phyloP scores from a whole-genome alignment of 2,329 filamentous ascomycete species.

The Cercospora citrullina region DNA sequence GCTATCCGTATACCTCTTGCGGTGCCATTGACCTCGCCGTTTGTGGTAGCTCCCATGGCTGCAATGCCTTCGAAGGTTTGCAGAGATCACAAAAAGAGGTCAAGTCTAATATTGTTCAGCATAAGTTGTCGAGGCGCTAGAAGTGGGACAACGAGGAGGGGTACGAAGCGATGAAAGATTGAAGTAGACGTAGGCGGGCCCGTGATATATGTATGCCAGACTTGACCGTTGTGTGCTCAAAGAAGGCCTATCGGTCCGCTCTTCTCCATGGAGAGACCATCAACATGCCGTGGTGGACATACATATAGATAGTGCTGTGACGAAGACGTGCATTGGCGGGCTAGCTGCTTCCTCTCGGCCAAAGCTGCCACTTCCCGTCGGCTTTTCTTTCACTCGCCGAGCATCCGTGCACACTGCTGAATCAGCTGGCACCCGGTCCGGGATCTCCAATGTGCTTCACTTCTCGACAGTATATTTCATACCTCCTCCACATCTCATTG shows the following conservation, averaged over 20 bases:
- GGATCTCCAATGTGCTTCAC: not conserved
- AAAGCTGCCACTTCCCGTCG: constrained; percentile 4
- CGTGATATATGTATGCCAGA: not conserved
- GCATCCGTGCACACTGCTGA: constrained; percentile 1
- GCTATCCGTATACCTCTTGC: constrained; percentile 68
- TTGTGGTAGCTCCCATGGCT: constrained; percentile 19
- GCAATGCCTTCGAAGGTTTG: not conserved
- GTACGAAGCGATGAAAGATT: not conserved
- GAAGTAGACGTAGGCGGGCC: not conserved
- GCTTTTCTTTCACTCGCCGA: constrained; percentile 9
- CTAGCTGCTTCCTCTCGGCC: constrained; percentile 2
- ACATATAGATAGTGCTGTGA: constrained; percentile 7
- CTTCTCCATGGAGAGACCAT: not conserved
- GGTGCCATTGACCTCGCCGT: constrained; percentile 15
- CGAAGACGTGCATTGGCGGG: constrained; percentile 9
- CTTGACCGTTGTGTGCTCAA: not conserved
- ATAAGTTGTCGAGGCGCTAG: not conserved
- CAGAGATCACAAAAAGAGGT: too few relatives aligned
- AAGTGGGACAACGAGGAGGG: not conserved
- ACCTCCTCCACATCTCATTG: not conserved
- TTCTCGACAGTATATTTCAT: not conserved
- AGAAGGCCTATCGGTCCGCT: not conserved
- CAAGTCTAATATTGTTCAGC: not conserved
- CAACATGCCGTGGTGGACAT: not conserved
- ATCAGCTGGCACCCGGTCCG: not conserved